Evolutionary conservation across 768 basidiomycete genomes (phyloP), one percentile per base, ranked within the genome.

Genomic region (Xerocomellus intermedius): DNA sequence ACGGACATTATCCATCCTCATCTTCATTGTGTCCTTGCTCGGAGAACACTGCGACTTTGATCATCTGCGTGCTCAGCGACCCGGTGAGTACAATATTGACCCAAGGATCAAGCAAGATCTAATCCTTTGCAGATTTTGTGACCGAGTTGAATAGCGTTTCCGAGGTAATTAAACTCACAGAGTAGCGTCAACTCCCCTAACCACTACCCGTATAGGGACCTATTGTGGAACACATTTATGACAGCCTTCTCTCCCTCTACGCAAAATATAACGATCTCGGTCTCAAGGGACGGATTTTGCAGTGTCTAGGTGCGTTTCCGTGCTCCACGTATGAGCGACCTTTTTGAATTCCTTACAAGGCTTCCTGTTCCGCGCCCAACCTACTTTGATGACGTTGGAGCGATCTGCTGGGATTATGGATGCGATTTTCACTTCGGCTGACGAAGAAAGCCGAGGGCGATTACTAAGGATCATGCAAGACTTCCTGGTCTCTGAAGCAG

Each of bases 31-130:
- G 2, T 81, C 93, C 0, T 74, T 98, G 1, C 82, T 98, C 0
- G 89, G 86, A 38, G 94, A 98, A 70, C 82, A 96, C 66, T 95
- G 91, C 60, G 79, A 93, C 56, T 94, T 98, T 63, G 95, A 98
- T 66, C 73, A 74, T 2, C 72, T 98, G 12, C 81, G 92, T 17
- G 62, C 60, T 13, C 85, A 88, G 38, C 75, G 83, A 60, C 67
- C 76, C 8, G 79, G 89, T 91, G 64, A 42, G 85, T 74, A 24
- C 8, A 4, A 19, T 13, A 16, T 8, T 6, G 36, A 13, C 7
- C 2, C n/a, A 5, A 35, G 1, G 5, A 24, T 13, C 4, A 10
- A 36, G 4, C 28, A 19, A 32, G 38, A 14, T 38, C 50, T 60
- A n/a, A 62, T 30, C 10, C 7, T 42, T 16, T 14, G 6, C 62